Evolutionary conservation across 192 early-diverging fungal genomes (phyloP).

Genomic region (Ambispora gerdemannii): DNA sequence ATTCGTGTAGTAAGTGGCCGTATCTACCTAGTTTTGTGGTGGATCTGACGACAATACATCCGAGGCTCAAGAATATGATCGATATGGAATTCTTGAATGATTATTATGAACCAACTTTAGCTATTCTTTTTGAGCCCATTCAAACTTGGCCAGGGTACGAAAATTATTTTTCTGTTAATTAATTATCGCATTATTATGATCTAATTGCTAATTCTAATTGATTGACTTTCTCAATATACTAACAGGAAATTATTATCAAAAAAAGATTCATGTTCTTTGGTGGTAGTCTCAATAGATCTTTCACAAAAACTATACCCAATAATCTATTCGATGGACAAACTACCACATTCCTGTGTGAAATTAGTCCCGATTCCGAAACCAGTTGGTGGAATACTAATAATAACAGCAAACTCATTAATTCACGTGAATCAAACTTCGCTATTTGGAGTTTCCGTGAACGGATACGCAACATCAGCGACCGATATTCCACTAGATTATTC

Average conservation of each 20-base stretch:
- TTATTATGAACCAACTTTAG: constrained; percentile 91
- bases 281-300: constrained; percentile 86
- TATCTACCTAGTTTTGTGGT: constrained; percentile 74
- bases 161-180: not conserved
- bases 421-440: constrained; percentile 86
- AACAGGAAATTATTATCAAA: constrained; percentile 58
- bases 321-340: constrained; percentile 67
- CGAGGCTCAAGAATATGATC: constrained; percentile 70
- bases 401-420: constrained; percentile 76
- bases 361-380: constrained; percentile 77
- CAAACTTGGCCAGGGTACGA: constrained; percentile 84
- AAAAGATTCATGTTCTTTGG: constrained; percentile 70
- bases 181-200: not conserved
- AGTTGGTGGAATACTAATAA: constrained; percentile 79
- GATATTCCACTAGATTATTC: constrained; percentile 47
- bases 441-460: constrained; percentile 70
- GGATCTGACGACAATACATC: constrained; percentile 54
- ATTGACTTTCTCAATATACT: no score
- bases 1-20: constrained; percentile 49
- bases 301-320: constrained; percentile 73
- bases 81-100: constrained; percentile 90
- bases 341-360: constrained; percentile 80
- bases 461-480: constrained; percentile 53
- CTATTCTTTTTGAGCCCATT: constrained; percentile 83
- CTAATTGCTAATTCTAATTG: no score